Evolutionary conservation across 2,329 filamentous ascomycete species (phyloP).

Genomic region (Ophiostoma sp.): DNA sequence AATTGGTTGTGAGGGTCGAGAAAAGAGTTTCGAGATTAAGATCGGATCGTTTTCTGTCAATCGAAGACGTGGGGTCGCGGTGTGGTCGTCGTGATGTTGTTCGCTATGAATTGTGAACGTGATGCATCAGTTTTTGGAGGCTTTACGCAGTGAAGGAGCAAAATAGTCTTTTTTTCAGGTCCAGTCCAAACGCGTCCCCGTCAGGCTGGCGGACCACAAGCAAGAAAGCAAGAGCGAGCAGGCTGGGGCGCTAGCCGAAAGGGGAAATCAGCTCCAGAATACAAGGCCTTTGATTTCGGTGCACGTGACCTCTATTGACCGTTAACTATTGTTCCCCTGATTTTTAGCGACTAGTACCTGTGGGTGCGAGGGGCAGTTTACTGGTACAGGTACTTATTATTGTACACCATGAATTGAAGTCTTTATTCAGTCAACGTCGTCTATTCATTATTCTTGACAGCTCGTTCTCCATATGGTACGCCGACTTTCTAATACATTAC

Average conservation of each 20-base stretch:
- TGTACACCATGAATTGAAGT: neutral
- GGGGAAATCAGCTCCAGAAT: slow-evolving; percentile 26
- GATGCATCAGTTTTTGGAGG: slow-evolving; percentile 15
- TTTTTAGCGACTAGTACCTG: neutral
- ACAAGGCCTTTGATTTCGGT: neutral
- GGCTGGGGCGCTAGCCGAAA: slow-evolving; percentile 17
- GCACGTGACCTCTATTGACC: neutral
- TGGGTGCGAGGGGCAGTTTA: too few species aligned
- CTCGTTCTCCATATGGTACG: neutral
- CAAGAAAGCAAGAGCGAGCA: neutral
- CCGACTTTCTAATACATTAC: neutral
- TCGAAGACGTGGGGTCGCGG: neutral
- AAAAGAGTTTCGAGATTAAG: neutral
- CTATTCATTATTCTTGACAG: slow-evolving; percentile 23
- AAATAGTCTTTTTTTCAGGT: slow-evolving; percentile 20
- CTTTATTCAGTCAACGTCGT: neutral
- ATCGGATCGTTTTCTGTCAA: neutral
- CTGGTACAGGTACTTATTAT: neutral
- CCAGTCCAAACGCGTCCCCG: slow-evolving; percentile 27
- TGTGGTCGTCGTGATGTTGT: neutral
- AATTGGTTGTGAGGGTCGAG: neutral
- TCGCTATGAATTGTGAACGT: slow-evolving; percentile 2
- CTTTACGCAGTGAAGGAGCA: slow-evolving; percentile 7
- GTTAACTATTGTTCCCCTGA: neutral
- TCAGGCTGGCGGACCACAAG: slow-evolving; percentile 10